phyloP scores from a whole-genome alignment of 768 basidiomycete genomes.

The Boletellus ananas region DNA sequence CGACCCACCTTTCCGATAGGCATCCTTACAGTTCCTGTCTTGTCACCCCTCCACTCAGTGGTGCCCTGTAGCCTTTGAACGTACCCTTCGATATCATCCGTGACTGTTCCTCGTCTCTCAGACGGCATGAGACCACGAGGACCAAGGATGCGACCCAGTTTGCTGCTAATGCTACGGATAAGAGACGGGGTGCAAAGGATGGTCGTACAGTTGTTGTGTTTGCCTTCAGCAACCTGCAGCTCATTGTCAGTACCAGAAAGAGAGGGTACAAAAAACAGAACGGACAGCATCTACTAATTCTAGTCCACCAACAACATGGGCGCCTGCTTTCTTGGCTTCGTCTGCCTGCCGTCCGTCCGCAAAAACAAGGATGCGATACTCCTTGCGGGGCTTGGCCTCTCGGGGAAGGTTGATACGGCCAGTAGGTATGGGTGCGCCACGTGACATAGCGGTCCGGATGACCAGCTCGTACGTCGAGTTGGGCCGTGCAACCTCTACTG shows the following conservation, averaged over 20 bases:
- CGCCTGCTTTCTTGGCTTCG: slow-evolving; percentile 83
- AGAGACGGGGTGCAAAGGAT: slow-evolving; percentile 81
- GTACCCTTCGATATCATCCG: slow-evolving; percentile 81
- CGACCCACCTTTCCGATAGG: slow-evolving; percentile 70
- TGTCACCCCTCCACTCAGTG: slow-evolving; percentile 93
- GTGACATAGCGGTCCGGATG: slow-evolving; percentile 73
- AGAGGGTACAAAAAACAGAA: slow-evolving; percentile 10
- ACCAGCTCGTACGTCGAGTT: slow-evolving; percentile 75
- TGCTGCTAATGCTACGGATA: slow-evolving; percentile 72
- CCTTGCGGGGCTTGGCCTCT: slow-evolving; percentile 66
- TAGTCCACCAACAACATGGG: slow-evolving; percentile 84
- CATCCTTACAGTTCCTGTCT: slow-evolving; percentile 76
- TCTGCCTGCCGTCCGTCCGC: slow-evolving; percentile 82
- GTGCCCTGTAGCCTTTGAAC: slow-evolving; percentile 76
- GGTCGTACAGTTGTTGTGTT: slow-evolving; percentile 66
- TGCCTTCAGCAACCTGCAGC: slow-evolving; percentile 66
- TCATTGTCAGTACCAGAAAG: background rate
- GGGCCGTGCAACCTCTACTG: slow-evolving; percentile 78
- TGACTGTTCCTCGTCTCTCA: slow-evolving; percentile 89
- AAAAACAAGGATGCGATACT: slow-evolving; percentile 87
- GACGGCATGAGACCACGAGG: slow-evolving; percentile 96
- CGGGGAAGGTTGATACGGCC: slow-evolving; percentile 84
- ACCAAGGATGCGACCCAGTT: slow-evolving; percentile 75
- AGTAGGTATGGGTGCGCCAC: slow-evolving; percentile 80
- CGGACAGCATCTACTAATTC: slow-evolving; percentile 86